A percentile compares a stretch with the other conserved stretches of the same genome.
Evolutionary conservation across 2,329 filamentous ascomycete genomes (phyloP).

Genomic region (Purpureocillium takamizusanense): DNA sequence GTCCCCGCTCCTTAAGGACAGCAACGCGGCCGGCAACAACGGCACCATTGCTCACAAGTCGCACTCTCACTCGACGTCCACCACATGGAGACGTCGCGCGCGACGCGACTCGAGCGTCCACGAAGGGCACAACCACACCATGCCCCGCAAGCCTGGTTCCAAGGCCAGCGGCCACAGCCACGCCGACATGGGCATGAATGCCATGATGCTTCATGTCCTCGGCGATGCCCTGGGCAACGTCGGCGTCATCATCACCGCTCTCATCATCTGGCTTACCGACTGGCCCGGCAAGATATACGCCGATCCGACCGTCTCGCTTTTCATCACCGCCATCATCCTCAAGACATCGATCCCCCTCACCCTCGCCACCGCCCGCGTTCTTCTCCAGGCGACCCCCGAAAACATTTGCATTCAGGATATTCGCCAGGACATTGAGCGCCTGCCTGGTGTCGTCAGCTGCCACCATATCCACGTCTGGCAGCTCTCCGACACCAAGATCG

Average conservation of each 20-base stretch:
- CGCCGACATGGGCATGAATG: slow-evolving; percentile 91
- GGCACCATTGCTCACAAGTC: slow-evolving; percentile 16
- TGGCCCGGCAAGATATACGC: slow-evolving; percentile 78
- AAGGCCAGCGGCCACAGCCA: slow-evolving; percentile 68
- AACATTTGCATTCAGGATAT: slow-evolving; percentile 85
- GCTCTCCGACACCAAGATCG: slow-evolving; percentile 85
- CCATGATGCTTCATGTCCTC: slow-evolving; percentile 66
- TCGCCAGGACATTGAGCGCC: slow-evolving; percentile 76
- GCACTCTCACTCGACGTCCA: slow-evolving; percentile 9
- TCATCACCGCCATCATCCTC: slow-evolving; percentile 78
- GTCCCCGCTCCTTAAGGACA: slow-evolving; percentile 36
- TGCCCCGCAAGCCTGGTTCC: slow-evolving; percentile 53
- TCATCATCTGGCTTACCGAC: slow-evolving; percentile 85
- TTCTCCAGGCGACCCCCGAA: slow-evolving; percentile 87
- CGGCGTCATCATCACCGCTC: slow-evolving; percentile 72
- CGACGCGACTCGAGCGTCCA: slow-evolving; percentile 49
- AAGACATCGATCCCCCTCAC: slow-evolving; percentile 71
- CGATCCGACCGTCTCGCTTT: slow-evolving; percentile 83
- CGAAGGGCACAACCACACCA: slow-evolving; percentile 69
- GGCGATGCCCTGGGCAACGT: slow-evolving; percentile 82
- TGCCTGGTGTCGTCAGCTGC: slow-evolving; percentile 80
- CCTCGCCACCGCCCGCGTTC: slow-evolving; percentile 72
- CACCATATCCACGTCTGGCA: slow-evolving; percentile 99
- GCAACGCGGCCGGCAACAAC: slow-evolving; percentile 16
- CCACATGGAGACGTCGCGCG: slow-evolving; percentile 16